Conservation (phyloP, 768 basidiomycete species). For the Lyophyllum semitale region DNA sequence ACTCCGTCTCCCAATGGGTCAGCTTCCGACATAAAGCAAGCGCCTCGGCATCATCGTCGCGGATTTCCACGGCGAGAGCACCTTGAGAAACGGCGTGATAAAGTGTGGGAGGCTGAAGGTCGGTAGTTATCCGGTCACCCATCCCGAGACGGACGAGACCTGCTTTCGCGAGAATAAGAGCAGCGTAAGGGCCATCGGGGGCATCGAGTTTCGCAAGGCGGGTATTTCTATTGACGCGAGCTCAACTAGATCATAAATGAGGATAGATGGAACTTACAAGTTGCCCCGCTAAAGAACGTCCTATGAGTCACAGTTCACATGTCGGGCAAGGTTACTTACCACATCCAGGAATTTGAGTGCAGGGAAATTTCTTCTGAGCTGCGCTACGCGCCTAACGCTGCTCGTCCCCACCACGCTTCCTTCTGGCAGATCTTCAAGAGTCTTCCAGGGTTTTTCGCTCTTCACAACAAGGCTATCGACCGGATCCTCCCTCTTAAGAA, state of each 20-base stretch:
- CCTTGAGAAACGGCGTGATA: constrained; percentile 95
- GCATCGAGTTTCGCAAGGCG: constrained; percentile 91
- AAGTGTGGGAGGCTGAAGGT: constrained; percentile 73
- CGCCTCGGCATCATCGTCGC: constrained; percentile 60
- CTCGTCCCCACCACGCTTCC: constrained; percentile 95
- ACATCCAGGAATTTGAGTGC: constrained; percentile 82
- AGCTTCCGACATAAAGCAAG: constrained; percentile 64
- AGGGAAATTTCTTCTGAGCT: constrained; percentile 79
- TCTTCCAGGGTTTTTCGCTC: constrained; percentile 65
- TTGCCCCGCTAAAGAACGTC: constrained; percentile 69
- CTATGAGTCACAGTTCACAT: background rate
- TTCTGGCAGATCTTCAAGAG: constrained; percentile 78
- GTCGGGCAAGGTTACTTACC: constrained; percentile 51
- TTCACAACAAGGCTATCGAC: constrained; percentile 89
- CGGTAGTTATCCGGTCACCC: constrained; percentile 72
- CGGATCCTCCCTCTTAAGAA: constrained; percentile 86
- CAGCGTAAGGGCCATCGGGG: constrained; percentile 75
- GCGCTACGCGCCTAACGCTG: constrained; percentile 90
- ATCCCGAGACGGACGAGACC: constrained; percentile 83
- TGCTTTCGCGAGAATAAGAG: constrained; percentile 91
- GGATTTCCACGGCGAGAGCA: constrained; percentile 86
- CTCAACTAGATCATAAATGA: constrained; percentile 8
- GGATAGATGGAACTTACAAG: constrained; percentile 53
- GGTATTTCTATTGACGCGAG: constrained; percentile 62
- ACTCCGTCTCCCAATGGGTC: constrained; percentile 78